Conservation (phyloP, 208 protist species). For the Trypanosoma lewisi region DNA sequence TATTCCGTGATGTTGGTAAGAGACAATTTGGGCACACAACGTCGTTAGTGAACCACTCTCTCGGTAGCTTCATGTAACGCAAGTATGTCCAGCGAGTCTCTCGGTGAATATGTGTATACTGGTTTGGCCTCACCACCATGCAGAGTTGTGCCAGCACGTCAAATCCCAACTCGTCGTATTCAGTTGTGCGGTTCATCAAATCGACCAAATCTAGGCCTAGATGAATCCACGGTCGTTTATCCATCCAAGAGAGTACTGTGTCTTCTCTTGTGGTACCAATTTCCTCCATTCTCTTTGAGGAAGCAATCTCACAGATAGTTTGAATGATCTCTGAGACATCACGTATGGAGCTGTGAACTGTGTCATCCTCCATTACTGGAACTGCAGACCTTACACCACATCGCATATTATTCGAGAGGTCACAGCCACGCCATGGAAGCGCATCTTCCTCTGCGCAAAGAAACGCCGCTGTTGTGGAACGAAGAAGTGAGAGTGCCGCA, state of each 20-base stretch:
- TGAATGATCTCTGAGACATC: constrained; percentile 22
- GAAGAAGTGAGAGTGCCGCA: constrained; percentile 4
- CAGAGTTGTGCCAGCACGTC: constrained; percentile 50
- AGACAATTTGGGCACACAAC: constrained; percentile 37
- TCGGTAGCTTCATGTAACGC: constrained; percentile 65
- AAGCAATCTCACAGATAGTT: constrained; percentile 12
- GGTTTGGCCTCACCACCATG: constrained; percentile 41
- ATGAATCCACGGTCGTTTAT: constrained; percentile 36
- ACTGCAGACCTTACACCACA: constrained; percentile 38
- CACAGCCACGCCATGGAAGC: constrained; percentile 64
- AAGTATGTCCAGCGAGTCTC: constrained; percentile 72
- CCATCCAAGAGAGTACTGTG: constrained; percentile 9
- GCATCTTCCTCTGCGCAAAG: constrained; percentile 23
- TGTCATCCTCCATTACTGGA: constrained; percentile 34
- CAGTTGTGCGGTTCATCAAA: constrained; percentile 63
- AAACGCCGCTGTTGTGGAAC: constrained; percentile 10
- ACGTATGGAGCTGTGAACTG: constrained; percentile 32
- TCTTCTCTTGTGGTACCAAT: neutral
- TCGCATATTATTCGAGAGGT: constrained; percentile 34
- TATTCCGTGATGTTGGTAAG: neutral
- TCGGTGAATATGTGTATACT: constrained; percentile 45
- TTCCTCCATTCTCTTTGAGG: neutral
- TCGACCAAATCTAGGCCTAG: constrained; percentile 60
- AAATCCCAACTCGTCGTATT: constrained; percentile 76
- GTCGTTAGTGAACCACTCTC: constrained; percentile 44